A percentile compares a stretch with the other conserved stretches of the same genome.
Conservation (phyloP, 345 rosid species). For the Gossypium turneri region DNA sequence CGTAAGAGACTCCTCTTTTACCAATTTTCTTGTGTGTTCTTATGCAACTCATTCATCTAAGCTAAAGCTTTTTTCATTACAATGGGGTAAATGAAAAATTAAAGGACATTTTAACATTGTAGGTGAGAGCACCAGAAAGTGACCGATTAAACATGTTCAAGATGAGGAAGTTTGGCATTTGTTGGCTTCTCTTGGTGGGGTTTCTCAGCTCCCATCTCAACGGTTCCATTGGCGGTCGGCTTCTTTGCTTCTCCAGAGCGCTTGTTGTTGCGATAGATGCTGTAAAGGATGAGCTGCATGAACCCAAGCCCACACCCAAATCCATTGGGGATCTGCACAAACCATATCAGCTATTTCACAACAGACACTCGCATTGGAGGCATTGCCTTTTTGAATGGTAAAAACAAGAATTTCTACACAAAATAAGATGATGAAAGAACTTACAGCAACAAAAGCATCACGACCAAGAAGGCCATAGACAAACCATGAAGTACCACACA, state of each 20-base stretch:
- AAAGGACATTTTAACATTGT: no score
- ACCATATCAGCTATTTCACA: not conserved
- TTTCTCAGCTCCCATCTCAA: slow-evolving; percentile 38
- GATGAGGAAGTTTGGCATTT: slow-evolving; percentile 29
- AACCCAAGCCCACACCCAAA: slow-evolving; percentile 78
- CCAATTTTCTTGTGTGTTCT: no score
- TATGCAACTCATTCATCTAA: no score
- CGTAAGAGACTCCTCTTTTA: no score
- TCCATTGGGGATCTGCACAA: slow-evolving; percentile 81
- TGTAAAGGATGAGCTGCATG: slow-evolving; percentile 67
- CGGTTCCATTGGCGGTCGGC: slow-evolving; percentile 8
- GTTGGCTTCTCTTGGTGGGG: slow-evolving; percentile 23
- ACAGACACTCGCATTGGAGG: no score
- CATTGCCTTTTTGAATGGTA: not conserved
- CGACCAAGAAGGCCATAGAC: slow-evolving; percentile 77
- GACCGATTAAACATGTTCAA: slow-evolving; percentile 26
- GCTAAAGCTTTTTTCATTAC: no score
- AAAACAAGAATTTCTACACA: not conserved
- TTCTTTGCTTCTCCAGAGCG: slow-evolving; percentile 24
- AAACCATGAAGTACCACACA: slow-evolving; percentile 97
- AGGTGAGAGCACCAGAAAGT: not conserved
- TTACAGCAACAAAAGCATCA: slow-evolving; percentile 83
- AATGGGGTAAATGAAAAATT: no score
- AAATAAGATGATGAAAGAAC: slow-evolving; percentile 11
- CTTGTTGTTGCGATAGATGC: slow-evolving; percentile 62